Evolutionary conservation across 345 rosid genomes (phyloP).

Genomic region (Alliaria petiolata): DNA sequence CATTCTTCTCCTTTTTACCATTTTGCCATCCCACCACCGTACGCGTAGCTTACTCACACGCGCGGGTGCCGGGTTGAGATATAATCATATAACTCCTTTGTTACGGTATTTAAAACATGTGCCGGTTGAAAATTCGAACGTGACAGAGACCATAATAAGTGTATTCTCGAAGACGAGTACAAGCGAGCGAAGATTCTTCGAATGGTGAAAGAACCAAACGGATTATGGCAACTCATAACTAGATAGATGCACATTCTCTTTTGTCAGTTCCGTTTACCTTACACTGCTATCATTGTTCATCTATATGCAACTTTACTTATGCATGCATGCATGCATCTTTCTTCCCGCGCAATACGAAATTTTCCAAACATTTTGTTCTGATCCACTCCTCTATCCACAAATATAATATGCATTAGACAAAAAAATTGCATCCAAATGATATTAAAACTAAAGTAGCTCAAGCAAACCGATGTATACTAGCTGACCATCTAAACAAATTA

Average conservation of each 20-base stretch:
- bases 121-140: neutral
- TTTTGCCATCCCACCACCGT: neutral
- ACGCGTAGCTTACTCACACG: neutral
- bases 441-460: no score
- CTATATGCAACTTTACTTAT: neutral
- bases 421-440: no score
- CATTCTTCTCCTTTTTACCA: neutral
- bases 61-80: no score
- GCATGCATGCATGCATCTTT: neutral
- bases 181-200: neutral
- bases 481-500: no score
- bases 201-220: neutral
- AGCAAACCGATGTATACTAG: no score
- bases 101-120: no score
- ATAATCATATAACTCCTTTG: no score
- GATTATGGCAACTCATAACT: no score
- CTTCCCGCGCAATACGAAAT: neutral
- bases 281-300: neutral
- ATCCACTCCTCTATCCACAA: no score
- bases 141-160: no score
- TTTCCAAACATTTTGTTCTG: no score
- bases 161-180: neutral
- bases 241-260: neutral
- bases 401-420: no score
- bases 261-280: neutral